phyloP scores from a whole-genome alignment of 176 grass and related monocot genomes.

The Thalia dealbata region DNA sequence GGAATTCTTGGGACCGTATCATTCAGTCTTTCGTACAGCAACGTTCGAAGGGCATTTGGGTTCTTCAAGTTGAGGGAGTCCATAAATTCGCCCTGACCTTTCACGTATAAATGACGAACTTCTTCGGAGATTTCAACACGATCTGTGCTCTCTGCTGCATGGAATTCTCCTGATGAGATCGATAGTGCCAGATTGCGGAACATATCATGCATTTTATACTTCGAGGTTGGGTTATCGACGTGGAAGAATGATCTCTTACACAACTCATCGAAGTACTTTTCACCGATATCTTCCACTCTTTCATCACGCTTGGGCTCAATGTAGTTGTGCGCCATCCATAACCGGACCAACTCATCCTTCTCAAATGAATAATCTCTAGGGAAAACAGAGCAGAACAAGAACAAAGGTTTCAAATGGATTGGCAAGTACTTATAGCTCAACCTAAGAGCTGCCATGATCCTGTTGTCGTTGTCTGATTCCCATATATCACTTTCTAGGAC shows the following conservation, averaged over 20 bases:
- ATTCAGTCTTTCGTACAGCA: not conserved
- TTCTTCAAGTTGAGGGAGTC: not conserved
- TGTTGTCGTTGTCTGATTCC: constrained; percentile 17
- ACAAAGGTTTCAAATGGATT: too few relatives aligned
- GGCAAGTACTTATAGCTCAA: constrained; percentile 41
- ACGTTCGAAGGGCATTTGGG: not conserved
- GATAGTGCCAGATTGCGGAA: constrained; percentile 34
- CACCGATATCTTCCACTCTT: too few relatives aligned
- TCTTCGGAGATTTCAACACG: constrained; percentile 5
- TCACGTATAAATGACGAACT: too few relatives aligned
- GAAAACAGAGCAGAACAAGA: constrained; percentile 38
- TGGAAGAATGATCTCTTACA: constrained; percentile 21
- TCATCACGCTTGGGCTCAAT: too few relatives aligned
- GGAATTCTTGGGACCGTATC: not conserved
- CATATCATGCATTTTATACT: constrained; percentile 27
- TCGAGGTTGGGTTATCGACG: not conserved
- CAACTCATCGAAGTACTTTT: constrained; percentile 15
- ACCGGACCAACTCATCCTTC: too few relatives aligned
- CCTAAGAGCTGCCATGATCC: constrained; percentile 28
- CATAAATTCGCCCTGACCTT: not conserved
- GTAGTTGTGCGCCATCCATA: too few relatives aligned
- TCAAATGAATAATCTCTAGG: constrained; percentile 23
- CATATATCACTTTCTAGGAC: constrained; percentile 26
- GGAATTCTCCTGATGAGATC: constrained; percentile 8
- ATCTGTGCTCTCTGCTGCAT: not conserved